Evolutionary conservation across 2,329 filamentous ascomycete genomes (phyloP).

Genomic region (Claviceps sp.): DNA sequence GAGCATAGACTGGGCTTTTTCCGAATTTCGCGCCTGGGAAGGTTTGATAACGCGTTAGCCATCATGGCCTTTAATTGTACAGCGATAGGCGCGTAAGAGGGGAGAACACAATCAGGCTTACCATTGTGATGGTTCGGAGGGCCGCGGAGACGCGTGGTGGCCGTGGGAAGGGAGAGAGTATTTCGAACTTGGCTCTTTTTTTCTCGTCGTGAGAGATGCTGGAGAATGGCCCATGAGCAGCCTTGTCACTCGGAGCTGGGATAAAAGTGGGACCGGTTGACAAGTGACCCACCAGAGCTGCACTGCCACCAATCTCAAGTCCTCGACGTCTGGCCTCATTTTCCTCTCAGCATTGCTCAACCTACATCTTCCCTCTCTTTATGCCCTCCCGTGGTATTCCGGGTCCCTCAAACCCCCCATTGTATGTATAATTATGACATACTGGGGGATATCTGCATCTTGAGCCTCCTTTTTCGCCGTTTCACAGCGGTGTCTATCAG

Average conservation of each 20-base stretch:
- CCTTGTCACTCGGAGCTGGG: not conserved
- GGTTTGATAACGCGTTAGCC: not conserved
- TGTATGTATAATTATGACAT: not conserved
- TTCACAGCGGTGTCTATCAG: not conserved
- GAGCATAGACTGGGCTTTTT: slow-evolving; percentile 99
- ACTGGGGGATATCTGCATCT: not conserved
- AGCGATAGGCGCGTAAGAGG: too few relatives aligned
- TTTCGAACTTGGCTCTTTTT: not conserved
- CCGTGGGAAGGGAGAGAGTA: not conserved
- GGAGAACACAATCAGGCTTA: not conserved
- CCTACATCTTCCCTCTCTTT: not conserved
- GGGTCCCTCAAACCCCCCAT: too few relatives aligned
- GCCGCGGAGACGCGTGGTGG: not conserved
- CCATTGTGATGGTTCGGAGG: not conserved
- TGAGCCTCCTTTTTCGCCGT: not conserved
- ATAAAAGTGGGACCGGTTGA: not conserved
- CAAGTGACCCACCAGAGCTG: not conserved
- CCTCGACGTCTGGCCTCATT: too few relatives aligned
- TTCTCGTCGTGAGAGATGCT: not conserved
- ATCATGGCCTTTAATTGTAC: not conserved
- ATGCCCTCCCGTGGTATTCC: not conserved
- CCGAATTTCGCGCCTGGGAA: slow-evolving; percentile 79
- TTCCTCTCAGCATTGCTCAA: not conserved
- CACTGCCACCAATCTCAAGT: too few relatives aligned
- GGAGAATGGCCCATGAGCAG: not conserved